Evolutionary conservation across 2,329 filamentous ascomycete species (phyloP), one percentile per base, ranked within the genome.

Genomic region (Trichoderma atroviride): DNA sequence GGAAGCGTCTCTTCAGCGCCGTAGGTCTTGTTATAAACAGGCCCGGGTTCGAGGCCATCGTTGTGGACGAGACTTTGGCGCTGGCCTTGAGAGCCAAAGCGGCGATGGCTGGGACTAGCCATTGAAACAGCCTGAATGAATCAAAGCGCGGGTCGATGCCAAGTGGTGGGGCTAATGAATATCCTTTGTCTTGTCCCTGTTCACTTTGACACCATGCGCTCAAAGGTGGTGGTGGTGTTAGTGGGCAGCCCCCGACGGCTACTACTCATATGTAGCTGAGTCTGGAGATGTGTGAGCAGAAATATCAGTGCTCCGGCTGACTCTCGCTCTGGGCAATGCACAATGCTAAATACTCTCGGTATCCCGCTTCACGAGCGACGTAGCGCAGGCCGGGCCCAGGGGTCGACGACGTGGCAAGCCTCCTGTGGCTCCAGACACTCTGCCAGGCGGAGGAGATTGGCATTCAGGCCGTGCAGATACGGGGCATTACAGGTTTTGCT

Each of bases 381-480:
- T 50, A 37, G 62, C 62, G 62, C 53, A 35, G 53, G 62, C 37
- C 24, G 19, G n/a, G 16, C 52, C 40, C n/a, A 37, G 62, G 62
- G 62, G 62, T 22, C 27, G 62, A 57, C 62, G 37, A 65, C 62
- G 62, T 65, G 62, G 62, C 62, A 65, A n/a, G 62, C 43, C 40
- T 37, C 53, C 40, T 37, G 37, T 65, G 62, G 62, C 62, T 55
- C 62, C 62, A 55, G 27, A 57, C 33, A 19, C n/a, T 35, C 16
- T 43, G 53, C 43, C 53, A 31, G 52, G 62, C 33, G 56, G 33
- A 55, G 52, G 31, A 33, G 19, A 19, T 35, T 37, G 55, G 19
- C 22, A 13, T 19, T 57, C 33, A 37, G 27, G 57, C 27, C 58
- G n/a, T 50, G 40, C 27, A n/a, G 58, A 50, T 31, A 61, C 58